Conservation (phyloP, 306 rosid genomes). For the Prunus mume region DNA sequence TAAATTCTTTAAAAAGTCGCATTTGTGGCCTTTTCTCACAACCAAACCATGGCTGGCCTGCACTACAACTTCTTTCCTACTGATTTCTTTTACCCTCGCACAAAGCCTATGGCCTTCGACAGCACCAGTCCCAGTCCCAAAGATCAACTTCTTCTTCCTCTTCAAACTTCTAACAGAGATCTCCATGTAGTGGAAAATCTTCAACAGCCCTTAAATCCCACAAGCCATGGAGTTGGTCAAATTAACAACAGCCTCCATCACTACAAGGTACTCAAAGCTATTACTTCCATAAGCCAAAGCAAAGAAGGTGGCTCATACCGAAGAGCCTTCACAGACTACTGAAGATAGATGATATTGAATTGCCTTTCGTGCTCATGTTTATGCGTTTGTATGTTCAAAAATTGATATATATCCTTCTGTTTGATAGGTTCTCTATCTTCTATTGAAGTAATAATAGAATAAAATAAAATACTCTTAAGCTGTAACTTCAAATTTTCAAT, state of each 20-base stretch:
- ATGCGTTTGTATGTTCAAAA: background rate
- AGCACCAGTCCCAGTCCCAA: background rate
- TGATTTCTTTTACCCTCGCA: slow-evolving; percentile 57
- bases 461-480: no score
- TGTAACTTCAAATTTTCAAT: no score
- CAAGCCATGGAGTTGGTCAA: background rate
- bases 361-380: background rate
- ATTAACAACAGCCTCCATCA: background rate
- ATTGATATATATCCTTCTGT: no score
- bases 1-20: no score
- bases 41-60: slow-evolving; percentile 57
- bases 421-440: no score
- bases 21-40: background rate
- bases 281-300: background rate
- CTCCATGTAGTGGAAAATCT: background rate
- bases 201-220: background rate
- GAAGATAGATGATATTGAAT: background rate
- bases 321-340: background rate
- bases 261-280: background rate
- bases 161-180: background rate
- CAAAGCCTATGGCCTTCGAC: slow-evolving; percentile 12
- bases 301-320: background rate
- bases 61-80: slow-evolving; percentile 72
- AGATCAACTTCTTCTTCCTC: background rate
- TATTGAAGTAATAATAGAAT: no score